Evolutionary conservation across 1,139 yeast species (phyloP), one percentile per base, ranked within the genome.

Genomic region (Suhomyces guaymorum): DNA sequence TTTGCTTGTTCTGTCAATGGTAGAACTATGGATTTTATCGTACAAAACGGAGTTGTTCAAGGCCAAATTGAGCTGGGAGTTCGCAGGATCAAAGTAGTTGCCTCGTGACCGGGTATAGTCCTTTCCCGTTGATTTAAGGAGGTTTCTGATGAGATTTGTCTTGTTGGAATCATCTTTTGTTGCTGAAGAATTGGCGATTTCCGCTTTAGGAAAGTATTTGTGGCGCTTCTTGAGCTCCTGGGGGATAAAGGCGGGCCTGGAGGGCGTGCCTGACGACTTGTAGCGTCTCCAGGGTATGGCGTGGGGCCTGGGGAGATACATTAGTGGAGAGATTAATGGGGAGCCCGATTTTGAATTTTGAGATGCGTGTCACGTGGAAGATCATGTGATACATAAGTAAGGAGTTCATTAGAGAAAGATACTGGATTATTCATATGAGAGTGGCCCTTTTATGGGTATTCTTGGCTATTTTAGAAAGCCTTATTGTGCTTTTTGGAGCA

Each of bases 1-100:
- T 29, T 53, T 46, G 3, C 28, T 22, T 33, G 47, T 51, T 24
- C 66, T 33, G 6, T 41, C 43, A 15, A 31, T 26, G 11, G 50
- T 44, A 10, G 33, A 48, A 3, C 35, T 18, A 8, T 38, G 32
- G 25, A 60, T 60, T 12, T 43, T 35, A 3, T 37, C 37, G 24
- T 42, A 48, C 2, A 56, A 29, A 12, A 38, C 35, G 5, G 39
- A 28, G 29, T 47, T 48, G n/a, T 41, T 39, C 26, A 44, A 21
- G 8, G 38, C 28, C 4, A 47, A 33, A 31, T 48, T 42, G 15
- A 48, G 35, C 8, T 30, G 34, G 5, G 43, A 26, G 29, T 48
- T 48, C 7, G 50, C 44, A 6, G 51, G 52, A 27, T 47, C 51
- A 28, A 31, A 44, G 20, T 35, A 34, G 29, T 26, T 38, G 16